phyloP scores from a whole-genome alignment of 179 eudicot species.

The Gypsophila paniculata region DNA sequence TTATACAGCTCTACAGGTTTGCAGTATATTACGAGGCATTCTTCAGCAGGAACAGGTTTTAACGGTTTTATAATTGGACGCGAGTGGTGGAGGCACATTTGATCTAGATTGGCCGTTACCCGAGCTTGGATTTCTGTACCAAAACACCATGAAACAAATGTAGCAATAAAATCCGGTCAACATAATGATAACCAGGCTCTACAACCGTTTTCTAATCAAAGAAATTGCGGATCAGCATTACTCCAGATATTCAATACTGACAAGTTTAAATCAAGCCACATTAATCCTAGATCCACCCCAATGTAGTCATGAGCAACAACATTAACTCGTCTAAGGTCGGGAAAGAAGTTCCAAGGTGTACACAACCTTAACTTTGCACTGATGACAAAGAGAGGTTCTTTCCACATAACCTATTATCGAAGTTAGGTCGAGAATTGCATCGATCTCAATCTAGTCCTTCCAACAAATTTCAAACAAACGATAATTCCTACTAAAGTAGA shows the following conservation, averaged over 20 bases:
- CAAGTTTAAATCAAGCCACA: neutral
- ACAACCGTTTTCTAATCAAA: neutral
- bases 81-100: slow-evolving; percentile 79
- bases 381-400: neutral
- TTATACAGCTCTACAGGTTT: slow-evolving; percentile 94
- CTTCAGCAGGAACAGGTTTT: slow-evolving; percentile 74
- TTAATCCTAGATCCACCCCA: neutral
- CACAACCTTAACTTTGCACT: neutral
- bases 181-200: slow-evolving; percentile 2
- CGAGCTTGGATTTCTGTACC: slow-evolving; percentile 5
- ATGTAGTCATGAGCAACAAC: neutral
- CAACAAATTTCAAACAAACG: neutral
- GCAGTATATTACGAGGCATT: slow-evolving; percentile 74
- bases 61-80: slow-evolving; percentile 61
- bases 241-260: neutral
- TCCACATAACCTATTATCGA: neutral
- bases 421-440: neutral
- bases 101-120: slow-evolving; percentile 20
- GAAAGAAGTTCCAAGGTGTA: neutral
- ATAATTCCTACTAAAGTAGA: neutral
- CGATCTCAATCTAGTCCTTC: neutral
- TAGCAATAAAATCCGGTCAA: neutral
- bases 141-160: slow-evolving; percentile 11
- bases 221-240: neutral
- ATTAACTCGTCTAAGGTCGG: neutral